phyloP scores from a whole-genome alignment of 2,329 filamentous ascomycete genomes.

The Coleophoma eucalyptorum region DNA sequence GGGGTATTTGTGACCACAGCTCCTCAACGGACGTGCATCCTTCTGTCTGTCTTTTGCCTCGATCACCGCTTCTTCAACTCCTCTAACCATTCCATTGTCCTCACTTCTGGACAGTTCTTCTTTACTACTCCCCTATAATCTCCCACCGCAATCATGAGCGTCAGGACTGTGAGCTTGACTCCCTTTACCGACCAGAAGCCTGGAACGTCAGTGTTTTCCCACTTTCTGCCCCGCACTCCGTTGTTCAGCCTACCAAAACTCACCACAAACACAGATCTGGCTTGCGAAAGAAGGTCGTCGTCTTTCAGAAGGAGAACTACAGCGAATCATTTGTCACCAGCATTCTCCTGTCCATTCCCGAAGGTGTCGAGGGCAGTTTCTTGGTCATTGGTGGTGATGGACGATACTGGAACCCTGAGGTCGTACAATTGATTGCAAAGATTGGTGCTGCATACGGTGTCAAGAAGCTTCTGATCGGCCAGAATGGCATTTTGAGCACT shows the following conservation, averaged over 20 bases:
- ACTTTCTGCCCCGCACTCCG: conserved; percentile 18
- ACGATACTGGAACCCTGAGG: conserved; percentile 95
- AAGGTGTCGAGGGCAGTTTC: conserved; percentile 77
- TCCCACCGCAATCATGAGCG: conserved; percentile 54
- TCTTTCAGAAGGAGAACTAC: conserved; percentile 95
- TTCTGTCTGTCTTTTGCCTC: neutral
- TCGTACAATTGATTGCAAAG: conserved; percentile 94
- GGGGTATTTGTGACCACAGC: neutral
- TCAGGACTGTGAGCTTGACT: conserved; percentile 76
- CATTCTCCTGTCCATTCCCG: conserved; percentile 93
- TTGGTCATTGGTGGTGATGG: conserved; percentile 98
- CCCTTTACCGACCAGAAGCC: conserved; percentile 97
- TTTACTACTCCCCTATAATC: neutral
- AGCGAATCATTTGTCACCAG: conserved; percentile 93
- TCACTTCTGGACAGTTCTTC: no score
- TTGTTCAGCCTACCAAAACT: conserved; percentile 21
- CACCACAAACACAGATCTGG: conserved; percentile 64
- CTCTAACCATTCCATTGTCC: neutral
- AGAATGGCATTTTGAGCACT: conserved; percentile 94
- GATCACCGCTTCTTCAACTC: conserved; percentile 5
- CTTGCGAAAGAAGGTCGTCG: conserved; percentile 97
- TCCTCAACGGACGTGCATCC: neutral
- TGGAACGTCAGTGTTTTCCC: conserved; percentile 75
- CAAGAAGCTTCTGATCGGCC: conserved; percentile 96
- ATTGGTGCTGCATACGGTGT: conserved; percentile 96